A percentile compares a stretch with the other conserved stretches of the same genome.
Conservation (phyloP, 768 basidiomycete species). For the Mycena maculata region DNA sequence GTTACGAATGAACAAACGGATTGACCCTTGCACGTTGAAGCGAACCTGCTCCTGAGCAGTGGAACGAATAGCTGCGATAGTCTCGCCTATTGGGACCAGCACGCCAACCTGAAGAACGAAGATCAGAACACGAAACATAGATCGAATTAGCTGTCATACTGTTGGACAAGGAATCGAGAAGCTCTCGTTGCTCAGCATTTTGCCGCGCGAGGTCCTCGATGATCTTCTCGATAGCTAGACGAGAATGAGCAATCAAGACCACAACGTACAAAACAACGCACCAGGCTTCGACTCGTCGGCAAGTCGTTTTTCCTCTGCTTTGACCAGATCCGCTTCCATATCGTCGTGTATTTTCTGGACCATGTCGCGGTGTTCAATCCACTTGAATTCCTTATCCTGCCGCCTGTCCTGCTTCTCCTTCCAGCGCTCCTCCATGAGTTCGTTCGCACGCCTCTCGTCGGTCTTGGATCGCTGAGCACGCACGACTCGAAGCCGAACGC, state of each 20-base stretch:
- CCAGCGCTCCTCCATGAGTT: constrained; percentile 70
- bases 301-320: constrained; percentile 64
- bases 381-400: constrained; percentile 67
- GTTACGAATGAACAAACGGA: constrained; percentile 12
- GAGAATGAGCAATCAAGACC: constrained; percentile 20
- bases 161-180: constrained; percentile 66
- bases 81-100: constrained; percentile 73
- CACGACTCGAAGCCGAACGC: too few relatives aligned
- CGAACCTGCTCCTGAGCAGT: constrained; percentile 83
- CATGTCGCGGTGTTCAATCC: constrained; percentile 70
- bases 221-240: constrained; percentile 67
- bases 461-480: constrained; percentile 74
- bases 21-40: constrained; percentile 87
- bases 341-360: constrained; percentile 68
- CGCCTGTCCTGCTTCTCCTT: constrained; percentile 70
- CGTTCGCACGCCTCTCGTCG: constrained; percentile 68
- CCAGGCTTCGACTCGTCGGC: constrained; percentile 67
- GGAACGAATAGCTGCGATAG: constrained; percentile 71
- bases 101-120: constrained; percentile 66
- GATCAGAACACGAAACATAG: constrained; percentile 23
- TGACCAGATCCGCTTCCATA: constrained; percentile 61
- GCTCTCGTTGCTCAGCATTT: constrained; percentile 68
- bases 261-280: constrained; percentile 53
- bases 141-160: constrained; percentile 52
- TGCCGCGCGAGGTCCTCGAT: constrained; percentile 69